Conservation (phyloP, 192 early-diverging fungal genomes). For the Thoreauomyces humboldtii region DNA sequence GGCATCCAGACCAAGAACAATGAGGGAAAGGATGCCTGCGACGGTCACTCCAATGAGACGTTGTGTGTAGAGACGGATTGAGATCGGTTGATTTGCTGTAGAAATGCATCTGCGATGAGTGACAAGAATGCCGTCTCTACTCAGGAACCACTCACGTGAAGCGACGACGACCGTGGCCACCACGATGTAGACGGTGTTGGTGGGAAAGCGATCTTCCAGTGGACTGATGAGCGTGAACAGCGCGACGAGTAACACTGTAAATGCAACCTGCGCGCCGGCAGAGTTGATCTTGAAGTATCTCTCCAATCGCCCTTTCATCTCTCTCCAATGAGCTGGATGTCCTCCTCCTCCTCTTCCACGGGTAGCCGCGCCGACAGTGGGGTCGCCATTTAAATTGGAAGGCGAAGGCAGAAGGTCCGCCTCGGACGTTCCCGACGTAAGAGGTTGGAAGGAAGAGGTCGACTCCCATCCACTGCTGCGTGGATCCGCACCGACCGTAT, state of each 20-base stretch:
- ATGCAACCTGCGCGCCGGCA: conserved; percentile 25
- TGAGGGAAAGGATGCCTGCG: conserved; percentile 6
- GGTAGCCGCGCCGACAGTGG: too few relatives aligned
- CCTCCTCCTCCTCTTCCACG: too few relatives aligned
- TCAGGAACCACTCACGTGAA: conserved; percentile 3
- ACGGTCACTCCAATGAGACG: conserved; percentile 22
- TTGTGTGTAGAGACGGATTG: conserved; percentile 21
- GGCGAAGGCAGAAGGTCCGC: too few relatives aligned
- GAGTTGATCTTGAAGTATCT: conserved; percentile 19
- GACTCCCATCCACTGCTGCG: too few relatives aligned
- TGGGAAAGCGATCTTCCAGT: conserved; percentile 4
- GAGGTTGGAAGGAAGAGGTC: too few relatives aligned
- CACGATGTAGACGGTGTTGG: conserved; percentile 18
- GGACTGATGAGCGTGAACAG: conserved; percentile 26
- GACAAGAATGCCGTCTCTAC: too few relatives aligned
- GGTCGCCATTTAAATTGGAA: too few relatives aligned
- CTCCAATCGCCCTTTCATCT: not conserved
- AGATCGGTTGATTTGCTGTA: conserved; percentile 23
- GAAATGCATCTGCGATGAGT: too few relatives aligned
- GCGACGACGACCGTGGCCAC: conserved; percentile 18
- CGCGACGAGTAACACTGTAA: conserved; percentile 1
- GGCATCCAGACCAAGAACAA: conserved; percentile 16
- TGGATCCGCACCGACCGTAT: too few relatives aligned
- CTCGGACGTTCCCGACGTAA: too few relatives aligned
- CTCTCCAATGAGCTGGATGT: conserved; percentile 5